Percentiles rank a stretch among this genome's conserved stretches.
Conservation (phyloP, 805 yeast species). For the Zygosaccharomyces siamensis region DNA sequence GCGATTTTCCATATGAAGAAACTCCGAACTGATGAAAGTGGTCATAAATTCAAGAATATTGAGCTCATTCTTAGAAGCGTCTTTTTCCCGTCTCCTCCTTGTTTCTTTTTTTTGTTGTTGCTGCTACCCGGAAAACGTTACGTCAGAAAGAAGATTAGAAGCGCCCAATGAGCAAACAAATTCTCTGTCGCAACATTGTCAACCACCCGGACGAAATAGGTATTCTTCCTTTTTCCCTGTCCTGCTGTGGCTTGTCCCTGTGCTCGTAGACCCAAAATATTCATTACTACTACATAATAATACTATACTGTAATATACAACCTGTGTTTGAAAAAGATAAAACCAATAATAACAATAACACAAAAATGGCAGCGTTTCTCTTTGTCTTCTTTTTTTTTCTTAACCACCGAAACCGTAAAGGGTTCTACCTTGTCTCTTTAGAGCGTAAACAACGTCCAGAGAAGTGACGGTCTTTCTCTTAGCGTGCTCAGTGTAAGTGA, state of each 20-base stretch:
- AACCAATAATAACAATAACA: not conserved
- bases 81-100: not conserved
- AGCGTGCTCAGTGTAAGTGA: constrained; percentile 99
- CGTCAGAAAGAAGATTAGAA: no score
- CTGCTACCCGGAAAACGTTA: not conserved
- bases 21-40: not conserved
- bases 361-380: not conserved
- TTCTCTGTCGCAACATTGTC: not conserved
- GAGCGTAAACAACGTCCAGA: constrained; percentile 96
- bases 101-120: not conserved
- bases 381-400: constrained; percentile 17
- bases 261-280: constrained; percentile 3
- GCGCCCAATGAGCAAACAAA: no score
- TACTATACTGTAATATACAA: constrained; percentile 4
- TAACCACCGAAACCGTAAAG: constrained; percentile 99
- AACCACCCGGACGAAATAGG: no score
- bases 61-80: not conserved
- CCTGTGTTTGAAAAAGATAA: not conserved
- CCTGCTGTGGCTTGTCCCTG: not conserved
- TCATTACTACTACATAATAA: constrained; percentile 7
- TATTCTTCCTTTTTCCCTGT: not conserved
- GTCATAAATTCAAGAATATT: not conserved
- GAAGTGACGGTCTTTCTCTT: constrained; percentile 99
- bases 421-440: constrained; percentile 99
- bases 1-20: not conserved